Conservation (phyloP, 768 basidiomycete species). For the Cystofilobasidium ferigula region DNA sequence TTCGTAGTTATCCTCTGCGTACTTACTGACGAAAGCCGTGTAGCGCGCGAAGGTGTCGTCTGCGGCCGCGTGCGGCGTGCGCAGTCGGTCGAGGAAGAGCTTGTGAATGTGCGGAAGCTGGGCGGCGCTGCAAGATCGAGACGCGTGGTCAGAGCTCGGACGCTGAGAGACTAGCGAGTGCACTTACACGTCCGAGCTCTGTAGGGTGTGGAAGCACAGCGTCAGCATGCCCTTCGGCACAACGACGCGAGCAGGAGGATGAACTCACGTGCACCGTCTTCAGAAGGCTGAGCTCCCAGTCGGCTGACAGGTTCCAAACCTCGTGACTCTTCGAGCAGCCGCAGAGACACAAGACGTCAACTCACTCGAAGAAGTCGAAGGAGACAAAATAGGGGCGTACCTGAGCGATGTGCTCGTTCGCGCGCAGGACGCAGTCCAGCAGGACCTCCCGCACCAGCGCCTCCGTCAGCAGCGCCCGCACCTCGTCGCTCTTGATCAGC, state of each 20-base stretch:
- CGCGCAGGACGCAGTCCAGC: slow-evolving; percentile 48
- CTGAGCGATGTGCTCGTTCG: slow-evolving; percentile 53
- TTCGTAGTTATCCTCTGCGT: slow-evolving; percentile 69
- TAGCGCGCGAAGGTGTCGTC: slow-evolving; percentile 75
- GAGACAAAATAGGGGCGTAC: slow-evolving; percentile 41
- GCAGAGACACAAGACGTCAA: not conserved
- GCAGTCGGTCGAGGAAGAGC: slow-evolving; percentile 55
- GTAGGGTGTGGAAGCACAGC: no score
- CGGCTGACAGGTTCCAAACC: slow-evolving; percentile 59
- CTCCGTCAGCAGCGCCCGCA: slow-evolving; percentile 48
- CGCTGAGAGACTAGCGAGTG: not conserved
- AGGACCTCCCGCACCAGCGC: slow-evolving; percentile 54
- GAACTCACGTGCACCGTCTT: slow-evolving; percentile 41
- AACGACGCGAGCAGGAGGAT: slow-evolving; percentile 40
- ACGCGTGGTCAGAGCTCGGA: not conserved
- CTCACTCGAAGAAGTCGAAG: no score
- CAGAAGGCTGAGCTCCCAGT: slow-evolving; percentile 63
- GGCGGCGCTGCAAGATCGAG: slow-evolving; percentile 37
- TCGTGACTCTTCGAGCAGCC: slow-evolving; percentile 44
- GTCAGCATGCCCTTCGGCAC: not conserved
- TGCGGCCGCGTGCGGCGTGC: slow-evolving; percentile 62
- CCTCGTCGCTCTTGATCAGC: slow-evolving; percentile 30
- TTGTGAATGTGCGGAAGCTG: slow-evolving; percentile 49
- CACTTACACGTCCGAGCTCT: slow-evolving; percentile 13
- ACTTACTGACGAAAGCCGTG: slow-evolving; percentile 74